These are phyloP conservation scores for Evansstolkia leycettana DNA, from an alignment of 495 filamentous ascomycete genomes.

Conservation along the genomic window DNA sequence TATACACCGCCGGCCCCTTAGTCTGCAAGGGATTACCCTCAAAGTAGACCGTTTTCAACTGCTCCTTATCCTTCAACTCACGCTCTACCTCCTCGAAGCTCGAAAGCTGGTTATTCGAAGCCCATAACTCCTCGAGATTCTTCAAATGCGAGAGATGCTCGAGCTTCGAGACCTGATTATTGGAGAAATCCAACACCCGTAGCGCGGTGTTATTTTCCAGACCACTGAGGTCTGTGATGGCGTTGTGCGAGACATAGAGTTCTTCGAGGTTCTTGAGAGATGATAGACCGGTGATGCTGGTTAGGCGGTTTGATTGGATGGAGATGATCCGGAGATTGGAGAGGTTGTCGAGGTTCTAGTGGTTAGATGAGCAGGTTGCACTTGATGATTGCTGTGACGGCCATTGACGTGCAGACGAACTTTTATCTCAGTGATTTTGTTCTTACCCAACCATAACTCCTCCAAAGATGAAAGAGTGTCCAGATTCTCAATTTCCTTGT, in stretches of 20 bases:
- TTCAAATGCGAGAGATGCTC: constrained; percentile 54
- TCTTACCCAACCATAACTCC: constrained; percentile 94
- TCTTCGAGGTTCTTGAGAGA: constrained; percentile 75
- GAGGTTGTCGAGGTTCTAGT: constrained; percentile 52
- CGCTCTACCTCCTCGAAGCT: constrained; percentile 77
- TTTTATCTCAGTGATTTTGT: constrained; percentile 83
- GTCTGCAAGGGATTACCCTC: constrained; percentile 89
- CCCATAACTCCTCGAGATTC: constrained; percentile 85
- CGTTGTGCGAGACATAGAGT: constrained; percentile 96
- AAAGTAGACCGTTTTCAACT: constrained; percentile 88
- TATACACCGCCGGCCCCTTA: constrained; percentile 61
- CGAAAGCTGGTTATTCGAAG: constrained; percentile 70
- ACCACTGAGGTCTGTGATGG: constrained; percentile 64
- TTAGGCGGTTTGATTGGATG: constrained; percentile 94
- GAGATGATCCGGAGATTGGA: constrained; percentile 77
- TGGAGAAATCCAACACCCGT: constrained; percentile 76
- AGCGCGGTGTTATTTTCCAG: constrained; percentile 60
- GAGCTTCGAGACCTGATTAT: constrained; percentile 71
- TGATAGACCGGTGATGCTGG: constrained; percentile 60
- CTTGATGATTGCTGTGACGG: too few relatives aligned
- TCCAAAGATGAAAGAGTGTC: constrained; percentile 63
- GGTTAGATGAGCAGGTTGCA: not conserved
- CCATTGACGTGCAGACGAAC: too few relatives aligned
- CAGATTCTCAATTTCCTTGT: constrained; percentile 76
- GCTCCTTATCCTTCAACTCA: constrained; percentile 63